Percentiles rank a stretch among this genome's conserved stretches.
Conservation (phyloP, 208 protist genomes). For the Borovskyia barvae region DNA sequence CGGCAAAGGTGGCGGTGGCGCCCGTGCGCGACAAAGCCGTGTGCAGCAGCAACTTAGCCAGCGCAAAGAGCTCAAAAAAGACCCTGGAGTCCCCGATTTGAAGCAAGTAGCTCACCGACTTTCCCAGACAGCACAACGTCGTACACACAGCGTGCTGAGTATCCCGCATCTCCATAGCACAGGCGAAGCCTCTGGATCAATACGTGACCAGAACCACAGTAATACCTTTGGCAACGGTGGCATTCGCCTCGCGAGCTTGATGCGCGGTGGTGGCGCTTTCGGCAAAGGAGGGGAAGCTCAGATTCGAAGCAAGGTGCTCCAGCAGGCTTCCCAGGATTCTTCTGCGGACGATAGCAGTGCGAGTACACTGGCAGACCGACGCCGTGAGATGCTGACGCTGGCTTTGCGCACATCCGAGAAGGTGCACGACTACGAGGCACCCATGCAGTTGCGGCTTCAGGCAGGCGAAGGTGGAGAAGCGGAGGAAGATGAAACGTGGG, state of each 20-base stretch:
- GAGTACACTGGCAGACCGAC: constrained; percentile 39
- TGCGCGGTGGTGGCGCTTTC: constrained; percentile 14
- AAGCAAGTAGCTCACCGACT: constrained; percentile 65
- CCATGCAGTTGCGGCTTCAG: constrained; percentile 31
- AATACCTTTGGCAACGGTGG: neutral
- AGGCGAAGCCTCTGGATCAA: neutral
- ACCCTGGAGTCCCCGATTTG: constrained; percentile 80
- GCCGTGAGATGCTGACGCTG: constrained; percentile 70
- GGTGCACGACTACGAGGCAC: constrained; percentile 74
- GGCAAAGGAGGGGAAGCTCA: neutral
- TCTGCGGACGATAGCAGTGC: constrained; percentile 27
- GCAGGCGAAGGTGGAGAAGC: constrained; percentile 4
- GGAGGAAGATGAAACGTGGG: constrained; percentile 28
- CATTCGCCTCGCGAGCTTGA: constrained; percentile 9
- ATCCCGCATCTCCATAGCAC: constrained; percentile 27
- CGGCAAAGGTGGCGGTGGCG: constrained; percentile 70
- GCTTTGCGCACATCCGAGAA: constrained; percentile 72
- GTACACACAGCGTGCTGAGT: constrained; percentile 75
- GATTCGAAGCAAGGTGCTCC: constrained; percentile 15
- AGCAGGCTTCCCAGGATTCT: neutral
- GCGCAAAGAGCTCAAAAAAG: constrained; percentile 65
- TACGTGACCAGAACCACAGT: neutral
- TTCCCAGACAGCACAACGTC: constrained; percentile 50
- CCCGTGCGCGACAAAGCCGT: constrained; percentile 24
- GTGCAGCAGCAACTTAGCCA: constrained; percentile 24